These are phyloP conservation scores for Backusella psychrophila DNA, from an alignment of 192 early-diverging fungal species.

Conservation along the genomic window DNA sequence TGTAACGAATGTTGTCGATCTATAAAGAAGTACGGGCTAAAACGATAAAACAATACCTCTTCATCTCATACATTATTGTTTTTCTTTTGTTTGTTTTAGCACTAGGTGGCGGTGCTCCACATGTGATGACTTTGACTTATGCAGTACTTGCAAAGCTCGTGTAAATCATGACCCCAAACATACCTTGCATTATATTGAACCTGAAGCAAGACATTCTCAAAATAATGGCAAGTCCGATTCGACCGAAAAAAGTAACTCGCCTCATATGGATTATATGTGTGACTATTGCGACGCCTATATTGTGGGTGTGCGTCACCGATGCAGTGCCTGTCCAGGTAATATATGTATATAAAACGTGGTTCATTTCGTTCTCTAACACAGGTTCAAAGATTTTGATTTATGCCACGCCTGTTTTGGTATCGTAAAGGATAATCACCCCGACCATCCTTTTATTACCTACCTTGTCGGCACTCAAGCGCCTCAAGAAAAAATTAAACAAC, in stretches of 20 bases:
- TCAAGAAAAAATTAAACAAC: neutral
- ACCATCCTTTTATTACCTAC: slow-evolving; percentile 41
- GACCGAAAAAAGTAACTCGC: neutral
- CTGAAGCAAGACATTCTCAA: neutral
- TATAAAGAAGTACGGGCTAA: neutral
- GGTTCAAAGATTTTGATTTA: slow-evolving; percentile 47
- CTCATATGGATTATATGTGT: slow-evolving; percentile 39
- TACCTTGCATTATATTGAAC: neutral
- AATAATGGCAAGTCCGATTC: neutral
- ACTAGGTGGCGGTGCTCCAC: slow-evolving; percentile 48
- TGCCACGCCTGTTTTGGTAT: slow-evolving; percentile 56
- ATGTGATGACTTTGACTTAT: slow-evolving; percentile 56
- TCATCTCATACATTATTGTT: neutral
- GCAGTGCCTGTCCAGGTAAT: slow-evolving; percentile 43
- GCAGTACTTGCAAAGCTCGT: slow-evolving; percentile 37
- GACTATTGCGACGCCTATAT: slow-evolving; percentile 56
- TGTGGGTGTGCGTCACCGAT: slow-evolving; percentile 56
- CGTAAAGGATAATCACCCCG: slow-evolving; percentile 37
- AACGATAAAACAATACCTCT: neutral
- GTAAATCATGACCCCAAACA: slow-evolving; percentile 20
- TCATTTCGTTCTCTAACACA: slow-evolving; percentile 17
- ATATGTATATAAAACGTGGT: neutral
- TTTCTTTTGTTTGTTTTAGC: slow-evolving; percentile 6
- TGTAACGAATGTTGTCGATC: slow-evolving; percentile 1
- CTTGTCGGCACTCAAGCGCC: neutral